Conservation (phyloP, 2,329 filamentous ascomycete species). For the Monilinia polystroma region DNA sequence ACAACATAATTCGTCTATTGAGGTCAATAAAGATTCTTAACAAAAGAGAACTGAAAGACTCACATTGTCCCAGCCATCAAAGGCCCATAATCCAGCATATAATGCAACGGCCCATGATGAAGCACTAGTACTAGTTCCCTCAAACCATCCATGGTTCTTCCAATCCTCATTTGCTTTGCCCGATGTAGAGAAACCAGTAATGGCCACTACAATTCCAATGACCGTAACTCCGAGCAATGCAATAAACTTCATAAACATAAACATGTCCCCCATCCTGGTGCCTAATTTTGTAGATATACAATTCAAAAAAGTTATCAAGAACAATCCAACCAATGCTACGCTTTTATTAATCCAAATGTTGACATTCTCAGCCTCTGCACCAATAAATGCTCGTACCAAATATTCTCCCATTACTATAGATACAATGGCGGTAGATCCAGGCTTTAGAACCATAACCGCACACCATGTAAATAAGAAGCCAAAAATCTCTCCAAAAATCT, state of each 20-base stretch:
- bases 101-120: constrained; percentile 91
- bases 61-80: constrained; percentile 98
- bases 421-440: constrained; percentile 89
- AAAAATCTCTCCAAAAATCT: constrained; percentile 90
- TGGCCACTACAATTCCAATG: constrained; percentile 83
- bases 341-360: constrained; percentile 88
- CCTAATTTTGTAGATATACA: constrained; percentile 87
- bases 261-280: constrained; percentile 81
- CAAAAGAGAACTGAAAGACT: constrained; percentile 42
- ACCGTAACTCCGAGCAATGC: constrained; percentile 84
- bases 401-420: constrained; percentile 99
- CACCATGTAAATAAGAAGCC: constrained; percentile 98
- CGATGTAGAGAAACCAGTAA: constrained; percentile 77
- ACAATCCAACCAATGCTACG: constrained; percentile 74
- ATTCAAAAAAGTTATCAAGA: constrained; percentile 79
- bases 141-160: constrained; percentile 87
- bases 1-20: constrained; percentile 91
- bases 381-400: constrained; percentile 81
- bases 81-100: constrained; percentile 96
- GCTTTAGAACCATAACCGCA: constrained; percentile 89
- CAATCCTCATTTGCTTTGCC: constrained; percentile 78
- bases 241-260: constrained; percentile 97
- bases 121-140: constrained; percentile 74
- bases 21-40: constrained; percentile 32
- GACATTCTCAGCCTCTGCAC: constrained; percentile 77